Evolutionary conservation across 2,329 filamentous ascomycete genomes (phyloP).

Genomic region (Rhynchosporium secalis): DNA sequence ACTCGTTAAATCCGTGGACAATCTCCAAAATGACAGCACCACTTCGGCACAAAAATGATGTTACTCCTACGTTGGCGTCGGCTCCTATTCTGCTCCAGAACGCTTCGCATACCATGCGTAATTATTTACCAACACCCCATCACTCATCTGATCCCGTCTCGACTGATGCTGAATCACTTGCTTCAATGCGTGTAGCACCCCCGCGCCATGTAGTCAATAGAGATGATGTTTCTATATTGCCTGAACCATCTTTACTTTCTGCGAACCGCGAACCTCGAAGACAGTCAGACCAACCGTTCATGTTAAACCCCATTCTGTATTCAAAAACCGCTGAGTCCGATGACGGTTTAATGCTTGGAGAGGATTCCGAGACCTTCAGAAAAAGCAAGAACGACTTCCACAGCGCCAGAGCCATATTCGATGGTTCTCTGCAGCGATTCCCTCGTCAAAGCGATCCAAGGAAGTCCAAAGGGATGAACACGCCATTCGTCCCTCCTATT

Average conservation of each 20-base stretch:
- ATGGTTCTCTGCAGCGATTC: constrained; percentile 25
- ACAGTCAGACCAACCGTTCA: background rate
- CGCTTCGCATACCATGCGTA: background rate
- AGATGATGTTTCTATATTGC: constrained; percentile 15
- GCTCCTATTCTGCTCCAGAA: background rate
- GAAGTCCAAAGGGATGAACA: constrained; percentile 24
- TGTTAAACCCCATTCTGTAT: background rate
- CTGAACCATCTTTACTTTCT: background rate
- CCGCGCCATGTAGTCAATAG: constrained; percentile 11
- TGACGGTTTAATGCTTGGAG: constrained; percentile 18
- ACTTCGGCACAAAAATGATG: constrained; percentile 12
- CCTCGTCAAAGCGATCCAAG: constrained; percentile 5
- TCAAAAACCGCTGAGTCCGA: constrained; percentile 9
- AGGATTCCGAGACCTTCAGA: constrained; percentile 6
- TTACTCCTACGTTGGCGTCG: background rate
- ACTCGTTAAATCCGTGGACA: constrained; percentile 43
- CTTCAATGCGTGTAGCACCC: background rate
- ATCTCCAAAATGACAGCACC: constrained; percentile 44
- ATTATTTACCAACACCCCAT: constrained; percentile 22
- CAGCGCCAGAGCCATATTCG: constrained; percentile 29
- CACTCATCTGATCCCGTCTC: constrained; percentile 22
- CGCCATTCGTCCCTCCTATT: constrained; percentile 33
- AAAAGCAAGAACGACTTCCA: constrained; percentile 31
- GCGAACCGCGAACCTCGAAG: background rate
- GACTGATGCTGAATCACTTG: constrained; percentile 4